These are phyloP conservation scores for Knufia petricola DNA, from an alignment of 2,329 filamentous ascomycete species.

Conservation along the genomic window DNA sequence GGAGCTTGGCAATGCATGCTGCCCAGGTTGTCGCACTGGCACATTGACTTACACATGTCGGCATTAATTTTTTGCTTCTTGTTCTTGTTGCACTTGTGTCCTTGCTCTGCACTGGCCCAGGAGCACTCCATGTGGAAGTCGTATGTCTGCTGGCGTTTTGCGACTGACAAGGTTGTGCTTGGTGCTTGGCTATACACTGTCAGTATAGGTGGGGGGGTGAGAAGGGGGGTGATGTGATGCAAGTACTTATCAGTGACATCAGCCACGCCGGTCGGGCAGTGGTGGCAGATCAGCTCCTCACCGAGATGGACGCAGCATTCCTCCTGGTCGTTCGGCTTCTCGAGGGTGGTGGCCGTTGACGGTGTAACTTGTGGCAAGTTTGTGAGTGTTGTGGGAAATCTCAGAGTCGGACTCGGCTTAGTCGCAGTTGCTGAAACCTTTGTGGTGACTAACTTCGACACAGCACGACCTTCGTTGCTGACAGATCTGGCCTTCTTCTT, in stretches of 20 bases:
- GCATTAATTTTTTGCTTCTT: neutral
- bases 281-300: neutral
- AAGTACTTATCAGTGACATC: neutral
- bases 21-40: neutral
- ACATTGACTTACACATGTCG: neutral
- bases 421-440: no score
- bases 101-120: neutral
- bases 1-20: neutral
- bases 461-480: no score
- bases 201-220: neutral
- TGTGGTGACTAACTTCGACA: no score
- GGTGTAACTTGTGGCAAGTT: neutral
- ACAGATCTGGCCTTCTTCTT: no score
- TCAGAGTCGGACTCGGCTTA: no score
- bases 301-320: neutral
- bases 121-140: slow-evolving; percentile 1
- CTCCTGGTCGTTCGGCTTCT: neutral
- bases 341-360: neutral
- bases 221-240: neutral
- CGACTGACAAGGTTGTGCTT: neutral
- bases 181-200: neutral
- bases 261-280: neutral
- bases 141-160: slow-evolving; percentile 1
- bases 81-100: neutral
- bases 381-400: neutral